Conservation (phyloP, 2,329 filamentous ascomycete species). For the Hymenoscyphus repandus region DNA sequence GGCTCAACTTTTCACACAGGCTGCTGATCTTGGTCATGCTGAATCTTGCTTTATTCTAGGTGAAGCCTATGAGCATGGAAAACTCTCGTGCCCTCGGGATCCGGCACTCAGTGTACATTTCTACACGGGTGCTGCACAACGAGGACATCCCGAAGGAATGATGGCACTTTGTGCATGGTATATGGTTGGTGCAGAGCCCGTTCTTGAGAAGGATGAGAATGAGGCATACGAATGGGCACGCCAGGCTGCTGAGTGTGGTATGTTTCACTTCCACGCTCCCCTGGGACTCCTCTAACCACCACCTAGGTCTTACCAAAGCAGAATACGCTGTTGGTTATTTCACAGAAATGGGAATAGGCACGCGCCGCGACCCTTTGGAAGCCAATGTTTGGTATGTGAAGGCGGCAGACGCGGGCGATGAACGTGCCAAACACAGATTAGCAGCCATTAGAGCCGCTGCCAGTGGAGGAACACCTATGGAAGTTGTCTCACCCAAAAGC, state of each 20-base stretch:
- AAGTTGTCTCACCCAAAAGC: slow-evolving; percentile 26
- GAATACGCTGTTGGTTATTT: slow-evolving; percentile 96
- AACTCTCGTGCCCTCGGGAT: slow-evolving; percentile 80
- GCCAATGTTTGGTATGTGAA: slow-evolving; percentile 98
- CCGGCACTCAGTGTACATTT: slow-evolving; percentile 94
- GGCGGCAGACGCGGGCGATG: slow-evolving; percentile 86
- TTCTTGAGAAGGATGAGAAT: slow-evolving; percentile 89
- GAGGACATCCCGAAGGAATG: slow-evolving; percentile 81
- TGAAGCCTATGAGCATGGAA: slow-evolving; percentile 94
- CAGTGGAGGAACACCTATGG: slow-evolving; percentile 35
- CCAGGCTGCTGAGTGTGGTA: slow-evolving; percentile 80
- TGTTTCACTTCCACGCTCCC: slow-evolving; percentile 31
- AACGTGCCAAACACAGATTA: slow-evolving; percentile 80
- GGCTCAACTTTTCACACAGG: slow-evolving; percentile 88
- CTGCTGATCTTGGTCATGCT: slow-evolving; percentile 83
- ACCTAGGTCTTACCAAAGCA: slow-evolving; percentile 48
- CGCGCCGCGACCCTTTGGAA: slow-evolving; percentile 86
- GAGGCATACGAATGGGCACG: slow-evolving; percentile 97
- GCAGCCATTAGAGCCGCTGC: slow-evolving; percentile 83
- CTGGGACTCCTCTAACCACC: background rate
- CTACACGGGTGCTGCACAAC: slow-evolving; percentile 87
- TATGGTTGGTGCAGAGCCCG: slow-evolving; percentile 86
- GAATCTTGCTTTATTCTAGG: slow-evolving; percentile 85
- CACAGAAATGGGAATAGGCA: slow-evolving; percentile 97
- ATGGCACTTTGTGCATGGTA: slow-evolving; percentile 99